Evolutionary conservation across 371 early-diverging fungal genomes (phyloP), one percentile per base, ranked within the genome.

Genomic region (Circinella umbellata): DNA sequence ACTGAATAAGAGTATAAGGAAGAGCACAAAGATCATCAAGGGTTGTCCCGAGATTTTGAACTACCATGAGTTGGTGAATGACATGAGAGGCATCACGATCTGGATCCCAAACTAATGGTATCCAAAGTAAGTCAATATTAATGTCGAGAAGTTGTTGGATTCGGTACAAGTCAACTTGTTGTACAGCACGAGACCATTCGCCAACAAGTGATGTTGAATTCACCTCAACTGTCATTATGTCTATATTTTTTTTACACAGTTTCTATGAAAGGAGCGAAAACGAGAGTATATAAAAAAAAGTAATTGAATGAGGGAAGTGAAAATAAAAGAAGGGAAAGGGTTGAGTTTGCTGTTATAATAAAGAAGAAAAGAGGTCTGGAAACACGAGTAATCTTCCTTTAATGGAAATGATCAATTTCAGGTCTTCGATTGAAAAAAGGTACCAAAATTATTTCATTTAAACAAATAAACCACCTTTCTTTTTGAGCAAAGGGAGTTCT

Each of bases 111-210:
- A 27, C 27, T 20, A 70, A 48, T 49, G 82, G 76, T 34, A 68
- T 75, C 78, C 78, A 82, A 54, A 77, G 62, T 61, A 82, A 49
- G 27, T 74, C 76, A 18, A 75, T 76, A 66, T 79, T 67, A 7
- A 63, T 61, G 36, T 63, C 20, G 3, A 76, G 34, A 18, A 77
- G 61, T 37, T 13, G 49, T 36, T 73, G 61, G 0, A 74, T 67
- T 35, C 60, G 67, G 38, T 55, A 54, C 4, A 72, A 60, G 62
- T 80, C 68, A n/a, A 64, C 64, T 42, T 75, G 68, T 18, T 69
- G 75, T 2, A 80, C 64, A 4, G 81, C 76, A 10, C 48, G 66
- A 17, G 76, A 71, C 83, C 83, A 80, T 18, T 80, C 83, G 9
- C 11, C 67, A 35, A 75, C 60, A 15, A 78, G 60, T 14, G 48